A percentile compares a stretch with the other conserved stretches of the same genome.
phyloP scores from a whole-genome alignment of 441 rosid species.

The Populus hybrid region DNA sequence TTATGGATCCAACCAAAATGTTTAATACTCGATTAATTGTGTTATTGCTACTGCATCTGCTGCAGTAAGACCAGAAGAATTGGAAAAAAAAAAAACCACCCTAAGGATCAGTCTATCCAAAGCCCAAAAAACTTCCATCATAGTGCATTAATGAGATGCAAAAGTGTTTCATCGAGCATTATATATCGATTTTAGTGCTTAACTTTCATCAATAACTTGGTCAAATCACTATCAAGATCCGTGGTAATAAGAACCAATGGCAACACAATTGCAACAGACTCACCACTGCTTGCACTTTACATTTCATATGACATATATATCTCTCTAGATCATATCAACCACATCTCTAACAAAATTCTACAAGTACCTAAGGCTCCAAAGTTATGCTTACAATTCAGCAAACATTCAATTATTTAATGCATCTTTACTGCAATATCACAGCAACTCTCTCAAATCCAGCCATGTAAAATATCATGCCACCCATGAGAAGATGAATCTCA shows the following conservation, averaged over 20 bases:
- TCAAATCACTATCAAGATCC: neutral
- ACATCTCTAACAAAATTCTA: neutral
- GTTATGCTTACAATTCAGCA: neutral
- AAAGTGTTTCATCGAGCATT: neutral
- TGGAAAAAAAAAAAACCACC: neutral
- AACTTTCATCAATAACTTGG: neutral
- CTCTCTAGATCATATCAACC: neutral
- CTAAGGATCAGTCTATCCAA: neutral
- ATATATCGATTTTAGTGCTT: neutral
- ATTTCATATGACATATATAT: neutral
- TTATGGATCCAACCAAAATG: neutral
- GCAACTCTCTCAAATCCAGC: neutral
- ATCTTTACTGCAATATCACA: neutral
- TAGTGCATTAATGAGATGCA: neutral
- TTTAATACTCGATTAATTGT: neutral
- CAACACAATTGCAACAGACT: neutral
- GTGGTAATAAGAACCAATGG: neutral
- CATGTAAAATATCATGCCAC: neutral
- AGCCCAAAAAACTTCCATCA: neutral
- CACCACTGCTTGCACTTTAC: neutral
- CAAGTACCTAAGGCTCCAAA: neutral
- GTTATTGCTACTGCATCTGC: neutral
- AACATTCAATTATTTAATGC: neutral
- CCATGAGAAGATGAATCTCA: neutral
- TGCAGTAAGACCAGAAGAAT: neutral